phyloP scores from a whole-genome alignment of 225 moss, liverwort and hornwort genomes.

The Sphagnum contortum region DNA sequence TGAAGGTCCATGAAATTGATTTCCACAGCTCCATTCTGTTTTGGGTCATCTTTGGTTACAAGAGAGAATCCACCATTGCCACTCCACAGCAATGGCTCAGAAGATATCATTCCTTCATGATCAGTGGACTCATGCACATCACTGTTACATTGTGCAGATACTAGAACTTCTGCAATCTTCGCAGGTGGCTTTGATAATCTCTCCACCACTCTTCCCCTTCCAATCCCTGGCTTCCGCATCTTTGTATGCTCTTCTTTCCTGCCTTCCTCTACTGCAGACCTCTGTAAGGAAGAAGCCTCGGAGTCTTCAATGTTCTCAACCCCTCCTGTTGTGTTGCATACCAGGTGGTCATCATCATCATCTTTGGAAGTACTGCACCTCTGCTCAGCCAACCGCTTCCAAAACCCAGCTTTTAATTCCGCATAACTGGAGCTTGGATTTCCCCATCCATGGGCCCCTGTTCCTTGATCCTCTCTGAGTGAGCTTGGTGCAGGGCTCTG shows the following conservation, averaged over 20 bases:
- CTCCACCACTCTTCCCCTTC: background rate
- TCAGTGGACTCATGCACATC: no score
- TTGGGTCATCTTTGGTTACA: background rate
- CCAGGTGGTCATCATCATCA: background rate
- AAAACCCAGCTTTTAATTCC: conserved; percentile 14
- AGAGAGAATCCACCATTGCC: background rate
- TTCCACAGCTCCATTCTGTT: no score
- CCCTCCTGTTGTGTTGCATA: background rate
- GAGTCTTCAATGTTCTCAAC: background rate
- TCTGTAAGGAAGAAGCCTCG: no score
- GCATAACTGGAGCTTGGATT: conserved; percentile 5
- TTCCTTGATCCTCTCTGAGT: no score
- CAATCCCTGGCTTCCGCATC: background rate
- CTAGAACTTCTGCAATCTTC: no score
- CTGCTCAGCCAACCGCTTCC: conserved; percentile 10
- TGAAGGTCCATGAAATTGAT: no score
- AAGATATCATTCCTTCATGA: no score
- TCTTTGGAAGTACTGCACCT: background rate
- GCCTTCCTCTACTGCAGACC: background rate
- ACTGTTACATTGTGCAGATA: no score
- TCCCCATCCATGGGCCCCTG: no score
- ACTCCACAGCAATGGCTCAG: background rate
- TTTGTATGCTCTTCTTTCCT: background rate
- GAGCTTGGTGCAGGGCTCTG: no score
- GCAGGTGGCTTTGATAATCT: background rate